Percentiles rank a stretch among this genome's conserved stretches.
Conservation (phyloP, 768 basidiomycete genomes). For the Rhizopogon rudus region DNA sequence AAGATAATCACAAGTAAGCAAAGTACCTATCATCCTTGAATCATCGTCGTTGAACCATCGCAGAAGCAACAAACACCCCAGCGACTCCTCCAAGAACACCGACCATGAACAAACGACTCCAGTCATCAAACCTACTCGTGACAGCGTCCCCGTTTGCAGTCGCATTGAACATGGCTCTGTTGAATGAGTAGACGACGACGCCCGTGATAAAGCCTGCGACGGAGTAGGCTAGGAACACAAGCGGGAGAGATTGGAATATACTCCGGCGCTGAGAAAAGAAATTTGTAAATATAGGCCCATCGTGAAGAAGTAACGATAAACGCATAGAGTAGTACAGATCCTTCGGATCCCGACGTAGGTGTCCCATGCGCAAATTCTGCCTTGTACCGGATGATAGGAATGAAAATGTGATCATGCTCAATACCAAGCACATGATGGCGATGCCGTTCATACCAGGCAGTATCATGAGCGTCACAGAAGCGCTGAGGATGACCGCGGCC, state of each 20-base stretch:
- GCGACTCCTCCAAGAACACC: conserved; percentile 58
- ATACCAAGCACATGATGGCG: conserved; percentile 62
- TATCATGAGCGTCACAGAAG: conserved; percentile 77
- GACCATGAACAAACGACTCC: conserved; percentile 58
- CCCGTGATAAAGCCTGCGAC: conserved; percentile 64
- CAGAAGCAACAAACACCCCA: conserved; percentile 54
- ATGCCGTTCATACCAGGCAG: conserved; percentile 68
- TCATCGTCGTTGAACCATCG: conserved; percentile 22
- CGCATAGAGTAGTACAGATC: conserved; percentile 52
- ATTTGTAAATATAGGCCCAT: not conserved
- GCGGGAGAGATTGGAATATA: conserved; percentile 64
- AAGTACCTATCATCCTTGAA: not conserved
- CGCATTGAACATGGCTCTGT: conserved; percentile 41
- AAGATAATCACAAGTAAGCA: not conserved
- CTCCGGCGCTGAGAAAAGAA: conserved; percentile 37
- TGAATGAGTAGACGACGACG: conserved; percentile 61
- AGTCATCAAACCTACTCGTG: conserved; percentile 48
- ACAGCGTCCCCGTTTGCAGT: conserved; percentile 26
- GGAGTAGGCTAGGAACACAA: conserved; percentile 70
- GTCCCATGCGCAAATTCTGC: conserved; percentile 52
- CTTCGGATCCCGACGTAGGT: conserved; percentile 42
- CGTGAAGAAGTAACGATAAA: conserved; percentile 5
- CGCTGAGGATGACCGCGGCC: conserved; percentile 79
- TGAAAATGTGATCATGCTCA: conserved; percentile 63
- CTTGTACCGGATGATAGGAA: conserved; percentile 69